Base-by-base conservation (phyloP, 2,329 filamentous ascomycete species). In the Aschersonia sp. region DNA sequence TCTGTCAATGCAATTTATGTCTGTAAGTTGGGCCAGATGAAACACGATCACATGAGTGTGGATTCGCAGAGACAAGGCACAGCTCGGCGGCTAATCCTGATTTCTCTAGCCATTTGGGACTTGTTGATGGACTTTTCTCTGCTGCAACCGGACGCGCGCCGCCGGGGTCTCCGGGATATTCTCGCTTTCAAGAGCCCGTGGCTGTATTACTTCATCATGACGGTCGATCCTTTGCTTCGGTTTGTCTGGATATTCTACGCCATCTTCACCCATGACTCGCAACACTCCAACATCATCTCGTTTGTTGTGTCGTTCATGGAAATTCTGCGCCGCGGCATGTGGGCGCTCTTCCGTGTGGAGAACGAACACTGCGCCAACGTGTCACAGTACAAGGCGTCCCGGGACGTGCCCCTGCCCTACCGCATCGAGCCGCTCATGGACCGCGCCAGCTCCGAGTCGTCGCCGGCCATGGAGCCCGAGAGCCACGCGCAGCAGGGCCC, bases 301-400 rank as follows among this genome's bases (percentile, higher is more conserved):
- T 97, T 97, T 63, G 55, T 85, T 32, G 78, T 96, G 12, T 75
- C 78, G 2, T 68, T 96, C 4, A 78, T 82, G 7, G 92, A 98
- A 62, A 79, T 94, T 29, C 73, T 78, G n/a, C 79, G 92, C 33
- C 73, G 92, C 60, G 89, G 87, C 51, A 79, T 96, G 60, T 98
- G 92, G 92, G 82, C 84, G 0, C 71, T 97, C 4, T 85, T 98
- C 62, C 86, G 92, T 41, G 89, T 98, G 30, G 92, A 98, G 64
- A 98, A 98, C 63, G 92, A 98, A 58, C 92, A 98, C 66, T 95
- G 88, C 65, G 82, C 84, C 48, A 95, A 96, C 56, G 90, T 98
- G 2, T 78, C 81, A 14, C 81, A 87, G 54, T 94, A 94, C 73
- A 88, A 94, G 53, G 92, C 92, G 4, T 87, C 83, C 2, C 77